Conservation (phyloP, 768 basidiomycete genomes). For the Suillus spraguei region DNA sequence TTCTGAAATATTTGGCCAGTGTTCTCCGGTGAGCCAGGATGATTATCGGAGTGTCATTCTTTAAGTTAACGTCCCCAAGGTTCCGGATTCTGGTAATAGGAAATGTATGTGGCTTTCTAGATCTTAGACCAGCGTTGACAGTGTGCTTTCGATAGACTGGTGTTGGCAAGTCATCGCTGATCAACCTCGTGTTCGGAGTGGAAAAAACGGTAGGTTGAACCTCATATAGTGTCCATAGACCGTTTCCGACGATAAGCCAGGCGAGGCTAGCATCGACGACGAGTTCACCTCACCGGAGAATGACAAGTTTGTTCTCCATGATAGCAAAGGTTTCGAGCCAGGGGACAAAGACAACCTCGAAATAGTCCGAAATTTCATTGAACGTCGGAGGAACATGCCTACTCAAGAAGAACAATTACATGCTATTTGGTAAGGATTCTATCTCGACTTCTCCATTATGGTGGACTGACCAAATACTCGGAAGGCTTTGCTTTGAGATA, state of each 20-base stretch:
- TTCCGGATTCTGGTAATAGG: conserved; percentile 14
- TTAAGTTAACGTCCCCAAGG: background rate
- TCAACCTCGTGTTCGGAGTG: conserved; percentile 9
- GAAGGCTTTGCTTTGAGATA: conserved; percentile 10
- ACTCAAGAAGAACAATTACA: conserved; percentile 13
- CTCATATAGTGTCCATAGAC: background rate
- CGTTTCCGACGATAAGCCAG: background rate
- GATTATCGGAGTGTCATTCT: background rate
- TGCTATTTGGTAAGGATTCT: conserved; percentile 16
- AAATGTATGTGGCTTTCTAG: conserved; percentile 5
- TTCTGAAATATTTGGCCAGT: background rate
- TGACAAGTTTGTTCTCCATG: conserved; percentile 18
- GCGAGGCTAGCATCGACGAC: conserved; percentile 17
- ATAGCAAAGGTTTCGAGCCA: conserved; percentile 20
- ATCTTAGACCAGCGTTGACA: background rate
- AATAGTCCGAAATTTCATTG: conserved; percentile 16
- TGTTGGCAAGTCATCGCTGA: conserved; percentile 13
- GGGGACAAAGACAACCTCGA: conserved; percentile 10
- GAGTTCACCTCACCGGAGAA: conserved; percentile 19
- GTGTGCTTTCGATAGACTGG: background rate
- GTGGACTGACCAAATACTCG: background rate
- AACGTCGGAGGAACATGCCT: conserved; percentile 3
- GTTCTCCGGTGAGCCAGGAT: conserved; percentile 10
- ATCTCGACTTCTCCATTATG: background rate
- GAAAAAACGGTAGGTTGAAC: conserved; percentile 1